Evolutionary conservation across 179 eudicot species (phyloP).

Genomic region (Beta corolliflora): DNA sequence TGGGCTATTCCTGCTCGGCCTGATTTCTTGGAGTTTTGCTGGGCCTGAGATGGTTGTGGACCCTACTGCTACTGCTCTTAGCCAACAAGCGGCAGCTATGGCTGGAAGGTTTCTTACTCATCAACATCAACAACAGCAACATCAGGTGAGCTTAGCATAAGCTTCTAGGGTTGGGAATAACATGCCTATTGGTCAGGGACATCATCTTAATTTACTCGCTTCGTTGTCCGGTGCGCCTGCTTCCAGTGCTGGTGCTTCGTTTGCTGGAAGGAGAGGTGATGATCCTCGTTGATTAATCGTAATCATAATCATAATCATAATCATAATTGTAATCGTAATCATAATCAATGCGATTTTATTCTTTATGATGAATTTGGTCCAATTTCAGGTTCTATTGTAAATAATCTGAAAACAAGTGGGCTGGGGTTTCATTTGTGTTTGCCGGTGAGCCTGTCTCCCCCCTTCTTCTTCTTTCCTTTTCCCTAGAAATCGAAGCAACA

Average conservation of each 20-base stretch:
- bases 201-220: slow-evolving; percentile 86
- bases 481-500: too few species aligned
- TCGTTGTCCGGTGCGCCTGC: slow-evolving; percentile 74
- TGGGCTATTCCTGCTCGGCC: slow-evolving; percentile 85
- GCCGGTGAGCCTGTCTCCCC: too few species aligned
- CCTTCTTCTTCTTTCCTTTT: too few species aligned
- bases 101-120: slow-evolving; percentile 46
- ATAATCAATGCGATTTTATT: too few species aligned
- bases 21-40: slow-evolving; percentile 81
- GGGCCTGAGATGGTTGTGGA: slow-evolving; percentile 54
- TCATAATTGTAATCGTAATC: too few species aligned
- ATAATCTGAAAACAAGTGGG: neutral
- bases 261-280: slow-evolving; percentile 58
- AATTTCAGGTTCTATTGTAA: neutral
- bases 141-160: slow-evolving; percentile 40
- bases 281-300: slow-evolving; percentile 41
- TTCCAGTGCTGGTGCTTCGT: slow-evolving; percentile 12
- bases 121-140: slow-evolving; percentile 10
- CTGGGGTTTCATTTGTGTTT: too few species aligned
- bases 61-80: slow-evolving; percentile 3
- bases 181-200: slow-evolving; percentile 76
- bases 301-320: too few species aligned
- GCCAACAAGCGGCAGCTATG: slow-evolving; percentile 27
- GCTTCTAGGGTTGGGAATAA: slow-evolving; percentile 77
- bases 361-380: slow-evolving; percentile 23